Conservation (phyloP, 2,329 filamentous ascomycete species). For the Colletotrichum gloeosporioides region DNA sequence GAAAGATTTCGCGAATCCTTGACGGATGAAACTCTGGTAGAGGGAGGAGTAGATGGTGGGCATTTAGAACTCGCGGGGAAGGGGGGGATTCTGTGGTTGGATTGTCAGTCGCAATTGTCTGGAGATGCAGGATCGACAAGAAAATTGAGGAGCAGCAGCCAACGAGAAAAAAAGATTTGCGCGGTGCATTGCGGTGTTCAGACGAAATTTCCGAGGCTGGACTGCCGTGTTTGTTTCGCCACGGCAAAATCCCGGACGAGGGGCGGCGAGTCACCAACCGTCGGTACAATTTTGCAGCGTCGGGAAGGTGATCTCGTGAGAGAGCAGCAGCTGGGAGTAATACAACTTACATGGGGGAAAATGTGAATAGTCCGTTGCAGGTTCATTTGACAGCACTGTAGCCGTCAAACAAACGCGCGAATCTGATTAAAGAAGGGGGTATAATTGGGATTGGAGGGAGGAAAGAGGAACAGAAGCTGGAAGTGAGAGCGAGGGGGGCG, state of each 20-base stretch:
- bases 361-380: slow-evolving; percentile 74
- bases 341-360: slow-evolving; percentile 66
- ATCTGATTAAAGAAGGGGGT: slow-evolving; percentile 16
- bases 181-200: background rate
- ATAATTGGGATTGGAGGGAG: slow-evolving; percentile 26
- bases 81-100: slow-evolving; percentile 54
- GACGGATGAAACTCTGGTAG: slow-evolving; percentile 87
- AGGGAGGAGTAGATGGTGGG: slow-evolving; percentile 72
- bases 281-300: background rate
- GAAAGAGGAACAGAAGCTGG: background rate
- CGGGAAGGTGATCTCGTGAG: background rate
- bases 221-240: background rate
- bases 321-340: background rate
- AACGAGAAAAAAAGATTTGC: slow-evolving; percentile 1
- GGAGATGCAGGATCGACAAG: slow-evolving; percentile 12
- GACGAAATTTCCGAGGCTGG: background rate
- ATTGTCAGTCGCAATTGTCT: slow-evolving; percentile 26
- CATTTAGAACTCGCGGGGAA: slow-evolving; percentile 86
- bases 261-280: background rate
- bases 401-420: slow-evolving; percentile 94
- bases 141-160: background rate
- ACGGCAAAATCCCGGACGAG: slow-evolving; percentile 1
- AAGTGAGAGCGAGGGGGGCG: background rate
- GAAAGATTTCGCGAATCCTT: slow-evolving; percentile 95
- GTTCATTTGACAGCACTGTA: slow-evolving; percentile 94